phyloP scores from a whole-genome alignment of 1,284 basidiomycete species.

The Malassezia globosa region DNA sequence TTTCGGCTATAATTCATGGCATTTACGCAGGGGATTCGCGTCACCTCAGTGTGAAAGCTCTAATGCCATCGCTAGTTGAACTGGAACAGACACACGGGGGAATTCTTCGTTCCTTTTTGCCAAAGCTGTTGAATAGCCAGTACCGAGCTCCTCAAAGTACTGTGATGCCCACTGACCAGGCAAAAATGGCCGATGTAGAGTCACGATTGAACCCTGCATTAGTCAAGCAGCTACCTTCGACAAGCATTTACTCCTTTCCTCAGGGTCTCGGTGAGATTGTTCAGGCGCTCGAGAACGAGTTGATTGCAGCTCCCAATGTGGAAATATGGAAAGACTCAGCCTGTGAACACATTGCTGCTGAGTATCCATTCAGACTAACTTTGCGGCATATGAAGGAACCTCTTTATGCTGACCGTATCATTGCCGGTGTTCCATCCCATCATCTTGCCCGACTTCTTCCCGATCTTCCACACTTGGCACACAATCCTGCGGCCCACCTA shows the following conservation, averaged over 20 bases:
- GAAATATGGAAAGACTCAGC: slow-evolving; percentile 52
- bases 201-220: slow-evolving; percentile 49
- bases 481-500: slow-evolving; percentile 44
- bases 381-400: slow-evolving; percentile 3
- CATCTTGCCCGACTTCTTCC: slow-evolving; percentile 22
- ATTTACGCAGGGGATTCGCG: slow-evolving; percentile 80
- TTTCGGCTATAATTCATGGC: slow-evolving; percentile 77
- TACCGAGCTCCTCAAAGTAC: slow-evolving; percentile 13
- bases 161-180: slow-evolving; percentile 15
- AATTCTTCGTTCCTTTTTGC: slow-evolving; percentile 58
- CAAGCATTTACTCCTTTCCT: slow-evolving; percentile 67
- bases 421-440: slow-evolving; percentile 48
- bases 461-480: slow-evolving; percentile 45
- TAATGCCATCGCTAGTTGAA: slow-evolving; percentile 64
- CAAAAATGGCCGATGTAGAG: slow-evolving; percentile 27
- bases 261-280: slow-evolving; percentile 67
- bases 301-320: slow-evolving; percentile 55
- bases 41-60: slow-evolving; percentile 61
- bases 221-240: slow-evolving; percentile 53
- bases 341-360: slow-evolving; percentile 30
- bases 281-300: slow-evolving; percentile 52
- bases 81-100: slow-evolving; percentile 62
- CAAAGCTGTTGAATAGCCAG: slow-evolving; percentile 19
- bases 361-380: background rate
- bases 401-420: slow-evolving; percentile 23